Evolutionary conservation across 345 rosid genomes (phyloP), one percentile per base, ranked within the genome.

Genomic region (Heritiera fomes): DNA sequence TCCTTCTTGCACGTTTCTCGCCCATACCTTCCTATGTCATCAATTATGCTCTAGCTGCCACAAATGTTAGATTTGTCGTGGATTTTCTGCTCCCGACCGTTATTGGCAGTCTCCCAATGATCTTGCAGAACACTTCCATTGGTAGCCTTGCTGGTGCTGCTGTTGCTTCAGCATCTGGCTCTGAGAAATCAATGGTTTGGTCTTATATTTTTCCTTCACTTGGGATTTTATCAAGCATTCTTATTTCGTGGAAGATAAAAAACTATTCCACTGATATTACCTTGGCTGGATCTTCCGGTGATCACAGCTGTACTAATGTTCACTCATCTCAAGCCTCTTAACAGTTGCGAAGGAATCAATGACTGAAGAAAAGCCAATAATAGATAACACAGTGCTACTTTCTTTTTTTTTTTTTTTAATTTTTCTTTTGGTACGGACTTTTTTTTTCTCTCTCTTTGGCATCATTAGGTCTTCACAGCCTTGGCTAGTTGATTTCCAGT

Each of bases 111-210:
- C 80, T 93, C 78, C 99, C 98, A 12, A 92, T 92, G 99, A 95
- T 95, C 82, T 84, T 95, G 76, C 99, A 95, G 87, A 95, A 95
- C 83, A 91, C 96, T 76, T 95, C 99, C 53, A 86, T 95, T 0
- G 99, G 97, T 3, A 93, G 96, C 92, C 97, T 95, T 5, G 98
- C 99, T 74, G 94, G 98, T 84, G 96, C 96, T 63, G 97, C 97
- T 20, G 92, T 92, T 59, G 88, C 97, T 71, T 87, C 97, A 23
- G 91, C 90, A 12, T 88, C 98, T 14, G 89, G 90, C 56, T 62
- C 91, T 40, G 68, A 83, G 65, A 91, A 90, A 80, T 91, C 90
- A n/a, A 76, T 82, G 82, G 47, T 88, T 58, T 90, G 92, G 97
- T 83, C 97, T 53, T 93, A 90, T 82, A 55, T 92, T 34, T 89